Percentiles rank a stretch among this genome's conserved stretches.
phyloP scores from a whole-genome alignment of 1,284 basidiomycete species.

The Agaricales sp. region DNA sequence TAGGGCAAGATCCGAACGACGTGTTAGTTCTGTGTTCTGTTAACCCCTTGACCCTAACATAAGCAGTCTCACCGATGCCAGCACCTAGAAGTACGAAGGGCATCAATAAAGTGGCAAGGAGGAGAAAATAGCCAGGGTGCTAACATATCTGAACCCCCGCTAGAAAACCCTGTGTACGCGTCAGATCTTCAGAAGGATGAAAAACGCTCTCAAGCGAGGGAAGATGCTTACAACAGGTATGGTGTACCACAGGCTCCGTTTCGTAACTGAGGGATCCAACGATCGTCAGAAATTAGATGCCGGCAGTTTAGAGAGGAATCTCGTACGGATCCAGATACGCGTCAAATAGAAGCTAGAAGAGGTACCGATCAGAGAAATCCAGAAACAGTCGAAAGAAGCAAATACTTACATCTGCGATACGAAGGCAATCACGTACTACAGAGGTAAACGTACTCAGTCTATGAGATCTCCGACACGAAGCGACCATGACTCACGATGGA shows the following conservation, averaged over 20 bases:
- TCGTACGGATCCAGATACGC: neutral
- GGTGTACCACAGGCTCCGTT: neutral
- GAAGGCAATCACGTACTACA: neutral
- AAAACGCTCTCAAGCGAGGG: no score
- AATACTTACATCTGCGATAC: neutral
- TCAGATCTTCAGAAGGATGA: neutral
- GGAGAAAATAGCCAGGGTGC: no score
- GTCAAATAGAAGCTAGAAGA: neutral
- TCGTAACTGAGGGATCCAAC: neutral
- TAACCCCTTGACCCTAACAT: no score
- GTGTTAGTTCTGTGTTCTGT: no score
- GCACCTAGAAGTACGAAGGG: neutral
- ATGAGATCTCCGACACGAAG: no score
- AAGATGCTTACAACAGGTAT: neutral
- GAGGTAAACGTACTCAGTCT: no score
- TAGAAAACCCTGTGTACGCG: neutral
- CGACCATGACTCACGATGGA: neutral
- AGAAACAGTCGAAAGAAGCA: no score
- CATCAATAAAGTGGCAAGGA: no score
- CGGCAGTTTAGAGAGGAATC: neutral
- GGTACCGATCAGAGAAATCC: no score
- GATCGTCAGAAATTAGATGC: no score
- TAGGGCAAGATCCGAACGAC: no score
- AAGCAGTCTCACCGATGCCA: neutral
- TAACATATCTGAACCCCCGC: neutral